A percentile compares a stretch with the other conserved stretches of the same genome.
These are phyloP conservation scores for Capsicum pubescens DNA, from an alignment of 257 asterid species.

Conservation along the genomic window DNA sequence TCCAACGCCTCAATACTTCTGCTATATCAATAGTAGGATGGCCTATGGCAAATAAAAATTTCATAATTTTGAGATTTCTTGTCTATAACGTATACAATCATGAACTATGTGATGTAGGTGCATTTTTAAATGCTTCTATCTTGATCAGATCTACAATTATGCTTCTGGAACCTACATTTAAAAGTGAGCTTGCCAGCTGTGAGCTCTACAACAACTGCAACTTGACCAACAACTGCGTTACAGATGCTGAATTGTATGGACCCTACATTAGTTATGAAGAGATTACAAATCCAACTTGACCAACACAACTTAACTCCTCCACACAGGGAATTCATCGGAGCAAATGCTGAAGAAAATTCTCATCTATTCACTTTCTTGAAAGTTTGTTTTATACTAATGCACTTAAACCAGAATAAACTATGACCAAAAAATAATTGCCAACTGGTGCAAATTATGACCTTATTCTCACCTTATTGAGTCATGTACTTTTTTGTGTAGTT, in stretches of 20 bases:
- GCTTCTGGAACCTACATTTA: background rate
- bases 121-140: background rate
- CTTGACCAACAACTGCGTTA: background rate
- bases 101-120: background rate
- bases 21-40: too few relatives aligned
- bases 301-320: background rate
- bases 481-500: constrained; percentile 20
- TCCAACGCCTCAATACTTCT: too few relatives aligned
- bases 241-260: background rate
- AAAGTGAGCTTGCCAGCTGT: background rate
- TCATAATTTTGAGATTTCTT: background rate
- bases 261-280: background rate
- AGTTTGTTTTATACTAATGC: background rate
- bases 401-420: constrained; percentile 19
- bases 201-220: background rate
- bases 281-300: background rate
- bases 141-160: background rate
- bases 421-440: background rate
- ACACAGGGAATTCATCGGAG: background rate
- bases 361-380: background rate
- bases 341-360: background rate
- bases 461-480: constrained; percentile 24
- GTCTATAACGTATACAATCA: background rate
- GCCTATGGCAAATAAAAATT: constrained; percentile 39
- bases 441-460: background rate